phyloP scores from a whole-genome alignment of 1,284 basidiomycete species.

The Phaffia rhodozyma region DNA sequence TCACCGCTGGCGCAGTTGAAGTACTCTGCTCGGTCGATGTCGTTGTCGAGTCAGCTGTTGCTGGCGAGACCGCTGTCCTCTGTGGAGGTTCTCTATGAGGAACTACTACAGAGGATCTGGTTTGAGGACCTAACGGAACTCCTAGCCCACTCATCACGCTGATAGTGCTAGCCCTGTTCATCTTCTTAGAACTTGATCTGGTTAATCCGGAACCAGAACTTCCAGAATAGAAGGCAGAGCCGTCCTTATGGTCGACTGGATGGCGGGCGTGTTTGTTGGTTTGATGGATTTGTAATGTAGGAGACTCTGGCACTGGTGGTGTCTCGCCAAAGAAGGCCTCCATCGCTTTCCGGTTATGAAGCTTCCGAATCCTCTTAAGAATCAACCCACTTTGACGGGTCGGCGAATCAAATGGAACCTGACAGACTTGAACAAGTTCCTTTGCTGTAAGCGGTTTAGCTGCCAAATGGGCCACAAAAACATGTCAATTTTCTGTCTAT shows the following conservation, averaged over 20 bases:
- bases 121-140: constrained; percentile 47
- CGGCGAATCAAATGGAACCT: constrained; percentile 65
- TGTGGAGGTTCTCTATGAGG: constrained; percentile 17
- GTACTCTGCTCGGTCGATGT: background rate
- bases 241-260: background rate
- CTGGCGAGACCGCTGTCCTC: constrained; percentile 16
- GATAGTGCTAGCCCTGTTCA: constrained; percentile 84
- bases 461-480: constrained; percentile 24
- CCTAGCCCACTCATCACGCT: constrained; percentile 88
- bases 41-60: background rate
- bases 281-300: constrained; percentile 38
- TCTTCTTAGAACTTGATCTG: constrained; percentile 42
- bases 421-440: constrained; percentile 74
- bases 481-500: background rate
- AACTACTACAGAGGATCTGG: background rate
- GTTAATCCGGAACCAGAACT: constrained; percentile 1
- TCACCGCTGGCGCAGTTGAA: constrained; percentile 9
- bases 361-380: constrained; percentile 45
- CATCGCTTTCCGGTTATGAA: constrained; percentile 41
- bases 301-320: constrained; percentile 37
- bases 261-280: constrained; percentile 19
- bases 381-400: constrained; percentile 72
- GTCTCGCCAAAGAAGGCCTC: constrained; percentile 50
- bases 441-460: constrained; percentile 66
- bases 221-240: background rate